These are phyloP conservation scores for Testicularia cyperi DNA, from an alignment of 1,284 basidiomycete genomes.

Conservation along the genomic window DNA sequence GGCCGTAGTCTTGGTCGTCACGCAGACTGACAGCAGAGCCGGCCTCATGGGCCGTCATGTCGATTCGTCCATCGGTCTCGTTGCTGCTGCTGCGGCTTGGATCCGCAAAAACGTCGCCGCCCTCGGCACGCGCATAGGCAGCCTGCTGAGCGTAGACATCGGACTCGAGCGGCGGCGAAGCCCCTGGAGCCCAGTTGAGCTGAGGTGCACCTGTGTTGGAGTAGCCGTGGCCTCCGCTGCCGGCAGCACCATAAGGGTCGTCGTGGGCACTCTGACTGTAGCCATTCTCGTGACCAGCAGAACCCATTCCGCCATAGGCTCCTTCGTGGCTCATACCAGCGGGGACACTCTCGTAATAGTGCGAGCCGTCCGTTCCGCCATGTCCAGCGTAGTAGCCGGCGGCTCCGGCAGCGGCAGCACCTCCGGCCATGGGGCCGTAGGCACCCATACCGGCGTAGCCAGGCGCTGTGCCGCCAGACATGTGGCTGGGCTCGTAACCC, in stretches of 20 bases:
- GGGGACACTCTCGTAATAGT: constrained; percentile 43
- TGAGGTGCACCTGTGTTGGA: constrained; percentile 23
- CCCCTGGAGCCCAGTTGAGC: constrained; percentile 29
- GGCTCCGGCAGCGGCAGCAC: constrained; percentile 42
- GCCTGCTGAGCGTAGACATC: constrained; percentile 20
- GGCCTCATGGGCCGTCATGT: constrained; percentile 28
- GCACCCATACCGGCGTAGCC: constrained; percentile 54
- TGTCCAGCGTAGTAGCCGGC: constrained; percentile 36
- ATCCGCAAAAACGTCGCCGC: constrained; percentile 44
- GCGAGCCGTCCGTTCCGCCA: constrained; percentile 21
- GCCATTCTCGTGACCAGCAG: constrained; percentile 31
- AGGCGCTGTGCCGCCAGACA: constrained; percentile 44
- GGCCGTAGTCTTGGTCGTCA: constrained; percentile 49
- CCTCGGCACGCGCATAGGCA: constrained; percentile 1
- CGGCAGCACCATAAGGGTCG: constrained; percentile 16
- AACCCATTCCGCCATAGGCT: constrained; percentile 19
- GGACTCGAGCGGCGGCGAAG: constrained; percentile 31
- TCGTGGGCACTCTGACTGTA: constrained; percentile 20
- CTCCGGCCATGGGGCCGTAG: constrained; percentile 46
- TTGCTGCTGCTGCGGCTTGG: constrained; percentile 34
- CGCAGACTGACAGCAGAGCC: constrained; percentile 30
- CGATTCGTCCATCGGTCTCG: constrained; percentile 41
- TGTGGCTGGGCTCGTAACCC: constrained; percentile 50
- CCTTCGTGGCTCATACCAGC: constrained; percentile 6
- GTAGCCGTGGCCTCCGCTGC: constrained; percentile 27